Conservation (phyloP, 768 basidiomycete genomes). For the Leccinum rimulosum region DNA sequence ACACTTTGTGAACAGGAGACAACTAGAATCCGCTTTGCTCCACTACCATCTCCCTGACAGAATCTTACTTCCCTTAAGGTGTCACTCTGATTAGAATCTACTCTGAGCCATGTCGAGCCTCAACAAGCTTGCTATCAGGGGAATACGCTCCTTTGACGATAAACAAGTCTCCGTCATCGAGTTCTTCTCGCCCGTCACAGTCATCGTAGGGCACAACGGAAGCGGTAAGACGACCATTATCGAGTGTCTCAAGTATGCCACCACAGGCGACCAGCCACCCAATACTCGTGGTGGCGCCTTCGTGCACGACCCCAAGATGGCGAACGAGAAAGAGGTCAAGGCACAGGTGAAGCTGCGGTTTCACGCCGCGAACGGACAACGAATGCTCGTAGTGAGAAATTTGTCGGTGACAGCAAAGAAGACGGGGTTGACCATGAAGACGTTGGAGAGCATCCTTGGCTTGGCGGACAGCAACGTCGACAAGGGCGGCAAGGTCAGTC, state of each 20-base stretch:
- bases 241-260: slow-evolving; percentile 98
- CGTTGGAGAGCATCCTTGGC: slow-evolving; percentile 86
- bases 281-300: slow-evolving; percentile 99
- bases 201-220: slow-evolving; percentile 98
- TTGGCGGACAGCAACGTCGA: slow-evolving; percentile 64
- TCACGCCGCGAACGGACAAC: slow-evolving; percentile 79
- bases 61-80: background rate
- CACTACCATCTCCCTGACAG: background rate
- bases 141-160: slow-evolving; percentile 96
- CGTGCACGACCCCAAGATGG: slow-evolving; percentile 98
- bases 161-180: slow-evolving; percentile 91
- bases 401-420: slow-evolving; percentile 94
- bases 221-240: slow-evolving; percentile 99
- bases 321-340: slow-evolving; percentile 98
- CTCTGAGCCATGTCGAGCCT: slow-evolving; percentile 64
- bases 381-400: slow-evolving; percentile 90
- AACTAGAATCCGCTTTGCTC: background rate
- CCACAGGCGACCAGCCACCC: slow-evolving; percentile 96
- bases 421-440: slow-evolving; percentile 94
- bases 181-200: slow-evolving; percentile 96
- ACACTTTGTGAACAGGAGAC: background rate
- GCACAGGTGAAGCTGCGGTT: slow-evolving; percentile 97
- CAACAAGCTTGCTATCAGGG: slow-evolving; percentile 91
- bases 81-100: background rate
- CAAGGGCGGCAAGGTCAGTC: slow-evolving; percentile 72